These are phyloP conservation scores for Candida sphagnicola DNA, from an alignment of 805 yeast genomes.

Conservation along the genomic window DNA sequence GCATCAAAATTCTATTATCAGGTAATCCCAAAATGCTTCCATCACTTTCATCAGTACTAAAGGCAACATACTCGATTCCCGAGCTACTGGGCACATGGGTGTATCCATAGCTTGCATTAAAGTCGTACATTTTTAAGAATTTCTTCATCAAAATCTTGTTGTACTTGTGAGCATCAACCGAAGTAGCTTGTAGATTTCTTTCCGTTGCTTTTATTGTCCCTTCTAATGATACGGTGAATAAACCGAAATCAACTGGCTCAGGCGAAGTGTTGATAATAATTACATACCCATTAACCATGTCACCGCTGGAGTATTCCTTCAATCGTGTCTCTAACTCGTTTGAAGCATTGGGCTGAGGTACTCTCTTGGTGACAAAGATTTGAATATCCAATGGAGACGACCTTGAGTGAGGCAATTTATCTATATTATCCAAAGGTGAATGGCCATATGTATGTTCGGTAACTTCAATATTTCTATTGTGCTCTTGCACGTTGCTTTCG, in stretches of 20 bases:
- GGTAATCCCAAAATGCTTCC: slow-evolving; percentile 49
- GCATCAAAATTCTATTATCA: slow-evolving; percentile 44
- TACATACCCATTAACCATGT: slow-evolving; percentile 42
- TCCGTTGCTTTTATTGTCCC: slow-evolving; percentile 39
- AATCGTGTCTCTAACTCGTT: slow-evolving; percentile 43
- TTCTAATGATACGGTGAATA: slow-evolving; percentile 45
- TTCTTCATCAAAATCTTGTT: slow-evolving; percentile 40
- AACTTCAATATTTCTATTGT: slow-evolving; percentile 5
- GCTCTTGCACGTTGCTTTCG: slow-evolving; percentile 10
- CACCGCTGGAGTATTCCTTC: slow-evolving; percentile 41
- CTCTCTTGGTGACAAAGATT: slow-evolving; percentile 50
- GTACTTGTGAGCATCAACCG: slow-evolving; percentile 14
- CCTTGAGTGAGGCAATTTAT: slow-evolving; percentile 23
- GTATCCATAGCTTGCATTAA: slow-evolving; percentile 53
- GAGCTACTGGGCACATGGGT: slow-evolving; percentile 49
- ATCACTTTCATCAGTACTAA: slow-evolving; percentile 42
- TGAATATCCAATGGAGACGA: slow-evolving; percentile 45
- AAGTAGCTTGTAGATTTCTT: slow-evolving; percentile 11
- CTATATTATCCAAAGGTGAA: slow-evolving; percentile 49
- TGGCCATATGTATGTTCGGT: slow-evolving; percentile 31
- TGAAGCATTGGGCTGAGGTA: slow-evolving; percentile 40
- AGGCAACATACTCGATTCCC: slow-evolving; percentile 42
- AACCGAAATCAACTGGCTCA: slow-evolving; percentile 40
- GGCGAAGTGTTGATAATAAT: slow-evolving; percentile 45
- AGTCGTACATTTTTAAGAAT: slow-evolving; percentile 57